Percentiles rank a stretch among this genome's conserved stretches.
These are phyloP conservation scores for Lyophyllum decastes DNA, from an alignment of 768 basidiomycete species.

Conservation along the genomic window DNA sequence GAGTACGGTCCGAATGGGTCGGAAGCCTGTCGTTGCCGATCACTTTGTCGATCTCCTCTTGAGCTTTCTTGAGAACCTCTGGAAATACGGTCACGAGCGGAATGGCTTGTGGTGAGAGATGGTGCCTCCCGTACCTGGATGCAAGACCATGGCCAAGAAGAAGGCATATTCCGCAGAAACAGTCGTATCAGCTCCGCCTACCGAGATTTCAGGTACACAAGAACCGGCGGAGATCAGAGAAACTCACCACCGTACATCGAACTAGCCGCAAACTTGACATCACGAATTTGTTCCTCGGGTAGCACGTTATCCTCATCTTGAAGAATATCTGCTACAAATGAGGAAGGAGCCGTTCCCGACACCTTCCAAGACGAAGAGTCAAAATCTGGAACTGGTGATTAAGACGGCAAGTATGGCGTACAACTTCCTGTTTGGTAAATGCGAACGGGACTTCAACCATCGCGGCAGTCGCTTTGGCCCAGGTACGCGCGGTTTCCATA, in stretches of 20 bases:
- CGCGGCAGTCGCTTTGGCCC: constrained; percentile 30
- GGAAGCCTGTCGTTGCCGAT: constrained; percentile 1
- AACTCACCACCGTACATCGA: constrained; percentile 47
- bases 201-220: neutral
- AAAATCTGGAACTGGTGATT: no score
- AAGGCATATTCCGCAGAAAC: neutral
- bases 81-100: neutral
- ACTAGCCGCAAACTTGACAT: constrained; percentile 44
- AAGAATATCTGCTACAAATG: constrained; percentile 43
- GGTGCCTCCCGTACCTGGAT: neutral
- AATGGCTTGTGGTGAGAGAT: no score
- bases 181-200: neutral
- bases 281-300: constrained; percentile 33
- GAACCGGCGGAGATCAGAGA: neutral
- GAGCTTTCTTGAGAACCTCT: neutral
- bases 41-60: neutral
- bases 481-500: constrained; percentile 38
- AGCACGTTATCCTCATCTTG: constrained; percentile 34
- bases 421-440: constrained; percentile 31
- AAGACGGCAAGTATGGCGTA: constrained; percentile 13
- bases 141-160: neutral
- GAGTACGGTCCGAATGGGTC: neutral
- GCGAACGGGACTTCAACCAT: constrained; percentile 38
- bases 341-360: constrained; percentile 39
- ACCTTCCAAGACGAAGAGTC: constrained; percentile 25